phyloP scores from a whole-genome alignment of 768 basidiomycete genomes.

The Lyophyllum atratum region DNA sequence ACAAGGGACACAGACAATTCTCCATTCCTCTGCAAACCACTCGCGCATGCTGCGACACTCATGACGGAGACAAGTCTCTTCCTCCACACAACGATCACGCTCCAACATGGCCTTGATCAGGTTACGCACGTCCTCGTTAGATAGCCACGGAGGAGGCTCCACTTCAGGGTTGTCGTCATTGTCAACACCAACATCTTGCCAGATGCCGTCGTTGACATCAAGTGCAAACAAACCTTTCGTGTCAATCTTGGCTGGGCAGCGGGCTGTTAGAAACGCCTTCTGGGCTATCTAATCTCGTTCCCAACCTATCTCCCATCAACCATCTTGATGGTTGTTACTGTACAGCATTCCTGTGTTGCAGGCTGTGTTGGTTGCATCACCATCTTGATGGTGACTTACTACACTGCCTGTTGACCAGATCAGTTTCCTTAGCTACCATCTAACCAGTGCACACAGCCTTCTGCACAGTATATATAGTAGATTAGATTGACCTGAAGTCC shows the following conservation, averaged over 20 bases:
- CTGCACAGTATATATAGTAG: no score
- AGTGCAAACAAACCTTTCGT: conserved; percentile 22
- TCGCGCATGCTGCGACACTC: background rate
- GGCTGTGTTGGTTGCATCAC: no score
- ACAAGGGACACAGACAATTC: background rate
- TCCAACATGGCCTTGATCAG: background rate
- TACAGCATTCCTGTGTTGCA: no score
- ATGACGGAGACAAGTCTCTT: background rate
- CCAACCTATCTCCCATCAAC: no score
- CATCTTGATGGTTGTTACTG: no score
- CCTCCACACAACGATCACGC: background rate
- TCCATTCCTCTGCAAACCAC: conserved; percentile 1
- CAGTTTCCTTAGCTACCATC: no score
- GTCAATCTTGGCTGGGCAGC: conserved; percentile 10
- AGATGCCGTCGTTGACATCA: conserved; percentile 31
- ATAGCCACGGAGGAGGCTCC: background rate
- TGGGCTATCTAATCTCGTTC: no score
- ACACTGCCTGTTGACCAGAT: no score
- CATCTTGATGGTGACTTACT: no score
- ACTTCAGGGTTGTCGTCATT: conserved; percentile 16
- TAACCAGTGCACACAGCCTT: no score
- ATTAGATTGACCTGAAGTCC: no score
- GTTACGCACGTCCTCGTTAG: background rate
- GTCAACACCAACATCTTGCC: conserved; percentile 27
- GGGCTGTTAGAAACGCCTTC: no score